Evolutionary conservation across 2,329 filamentous ascomycete genomes (phyloP).

Genomic region (Trichoderma asperellum): DNA sequence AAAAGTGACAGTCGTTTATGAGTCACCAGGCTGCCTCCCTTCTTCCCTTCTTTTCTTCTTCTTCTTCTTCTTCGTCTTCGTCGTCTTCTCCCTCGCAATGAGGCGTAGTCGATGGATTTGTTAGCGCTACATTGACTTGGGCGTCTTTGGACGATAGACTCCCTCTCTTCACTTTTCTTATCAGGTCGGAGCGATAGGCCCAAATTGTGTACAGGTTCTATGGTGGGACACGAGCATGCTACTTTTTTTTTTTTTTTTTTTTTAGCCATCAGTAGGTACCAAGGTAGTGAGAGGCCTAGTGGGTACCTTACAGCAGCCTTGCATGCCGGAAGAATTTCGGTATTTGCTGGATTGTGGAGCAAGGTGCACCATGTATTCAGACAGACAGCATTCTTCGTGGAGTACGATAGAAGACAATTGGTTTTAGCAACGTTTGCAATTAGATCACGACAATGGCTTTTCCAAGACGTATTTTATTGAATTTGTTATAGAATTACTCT

Average conservation of each 20-base stretch:
- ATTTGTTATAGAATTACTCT: background rate
- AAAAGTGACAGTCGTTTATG: background rate
- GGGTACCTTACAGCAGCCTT: slow-evolving; percentile 19
- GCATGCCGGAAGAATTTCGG: slow-evolving; percentile 28
- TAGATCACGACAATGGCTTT: background rate
- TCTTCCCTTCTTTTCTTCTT: background rate
- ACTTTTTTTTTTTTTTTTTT: background rate
- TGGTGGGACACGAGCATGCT: slow-evolving; percentile 27
- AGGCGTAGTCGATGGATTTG: slow-evolving; percentile 1
- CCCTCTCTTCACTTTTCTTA: slow-evolving; percentile 1
- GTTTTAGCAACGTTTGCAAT: background rate
- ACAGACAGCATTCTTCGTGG: background rate
- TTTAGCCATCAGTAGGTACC: background rate
- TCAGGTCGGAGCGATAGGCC: slow-evolving; percentile 4
- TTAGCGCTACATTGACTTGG: slow-evolving; percentile 15
- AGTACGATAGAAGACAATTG: background rate
- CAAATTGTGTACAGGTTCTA: background rate
- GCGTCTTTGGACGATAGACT: background rate
- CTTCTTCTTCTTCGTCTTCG: background rate
- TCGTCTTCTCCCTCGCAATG: slow-evolving; percentile 15
- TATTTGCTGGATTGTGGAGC: background rate
- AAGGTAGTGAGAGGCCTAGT: background rate
- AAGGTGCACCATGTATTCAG: background rate
- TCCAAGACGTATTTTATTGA: background rate
- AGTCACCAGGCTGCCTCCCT: background rate